Evolutionary conservation across 768 basidiomycete species (phyloP).

Genomic region (Dacryopinax primogenitus): DNA sequence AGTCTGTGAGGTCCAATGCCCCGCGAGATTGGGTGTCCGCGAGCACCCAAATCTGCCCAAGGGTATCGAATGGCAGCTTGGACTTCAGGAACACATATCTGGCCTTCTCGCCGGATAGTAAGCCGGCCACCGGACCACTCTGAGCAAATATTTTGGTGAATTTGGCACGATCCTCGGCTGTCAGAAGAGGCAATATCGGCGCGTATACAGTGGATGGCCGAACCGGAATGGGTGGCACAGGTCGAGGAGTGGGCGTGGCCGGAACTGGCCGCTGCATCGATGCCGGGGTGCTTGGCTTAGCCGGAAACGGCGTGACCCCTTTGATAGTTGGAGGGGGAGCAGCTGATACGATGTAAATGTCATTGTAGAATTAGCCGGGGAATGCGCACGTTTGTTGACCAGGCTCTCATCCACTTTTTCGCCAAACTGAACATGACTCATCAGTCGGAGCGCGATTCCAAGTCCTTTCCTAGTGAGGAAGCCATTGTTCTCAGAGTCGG

Average conservation of each 20-base stretch:
- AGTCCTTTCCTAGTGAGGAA: conserved; percentile 81
- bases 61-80: conserved; percentile 68
- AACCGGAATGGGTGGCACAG: conserved; percentile 35
- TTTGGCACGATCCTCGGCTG: conserved; percentile 69
- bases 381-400: conserved; percentile 53
- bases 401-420: conserved; percentile 51
- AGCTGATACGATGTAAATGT: conserved; percentile 35
- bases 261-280: conserved; percentile 10
- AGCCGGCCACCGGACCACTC: conserved; percentile 57
- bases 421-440: conserved; percentile 85
- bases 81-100: conserved; percentile 85
- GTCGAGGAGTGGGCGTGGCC: not conserved
- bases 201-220: conserved; percentile 48
- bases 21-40: conserved; percentile 94
- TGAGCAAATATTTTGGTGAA: conserved; percentile 67
- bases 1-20: conserved; percentile 75
- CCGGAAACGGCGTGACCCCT: conserved; percentile 39
- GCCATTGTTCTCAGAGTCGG: conserved; percentile 89
- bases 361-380: not conserved
- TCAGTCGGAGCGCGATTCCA: conserved; percentile 75
- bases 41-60: conserved; percentile 89
- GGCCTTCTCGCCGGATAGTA: conserved; percentile 76
- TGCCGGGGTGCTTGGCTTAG: conserved; percentile 45
- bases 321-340: conserved; percentile 75
- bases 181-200: conserved; percentile 48